phyloP scores from a whole-genome alignment of 2,329 filamentous ascomycete species.

The Claviceps fusiformis region DNA sequence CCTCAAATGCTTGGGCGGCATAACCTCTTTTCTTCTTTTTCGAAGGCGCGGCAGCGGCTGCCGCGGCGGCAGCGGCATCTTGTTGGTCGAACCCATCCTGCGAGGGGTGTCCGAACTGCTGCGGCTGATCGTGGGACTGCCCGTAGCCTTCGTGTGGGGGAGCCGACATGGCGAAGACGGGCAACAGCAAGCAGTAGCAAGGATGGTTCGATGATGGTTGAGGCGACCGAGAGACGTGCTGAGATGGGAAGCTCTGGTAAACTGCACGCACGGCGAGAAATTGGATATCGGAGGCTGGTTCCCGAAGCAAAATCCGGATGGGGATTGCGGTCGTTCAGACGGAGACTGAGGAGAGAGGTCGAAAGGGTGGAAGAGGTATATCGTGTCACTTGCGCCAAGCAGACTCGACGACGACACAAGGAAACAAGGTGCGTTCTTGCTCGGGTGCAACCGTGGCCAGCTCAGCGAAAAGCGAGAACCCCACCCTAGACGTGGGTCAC shows the following conservation, averaged over 20 bases:
- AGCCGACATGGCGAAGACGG: slow-evolving; percentile 38
- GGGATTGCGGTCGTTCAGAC: slow-evolving; percentile 5
- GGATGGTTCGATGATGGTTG: slow-evolving; percentile 11
- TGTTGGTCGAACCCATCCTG: slow-evolving; percentile 20
- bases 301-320: slow-evolving; percentile 1
- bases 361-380: slow-evolving; percentile 4
- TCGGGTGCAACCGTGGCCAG: background rate
- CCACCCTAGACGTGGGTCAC: background rate
- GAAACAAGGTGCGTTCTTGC: no score
- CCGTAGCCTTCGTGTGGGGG: slow-evolving; percentile 42
- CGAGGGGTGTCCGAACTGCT: slow-evolving; percentile 26
- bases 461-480: background rate
- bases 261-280: slow-evolving; percentile 4
- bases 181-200: slow-evolving; percentile 8
- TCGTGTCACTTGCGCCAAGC: background rate
- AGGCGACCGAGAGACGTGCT: background rate
- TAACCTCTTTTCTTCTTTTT: slow-evolving; percentile 92
- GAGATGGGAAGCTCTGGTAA: slow-evolving; percentile 4
- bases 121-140: slow-evolving; percentile 30
- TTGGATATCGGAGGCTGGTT: background rate
- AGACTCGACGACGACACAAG: background rate
- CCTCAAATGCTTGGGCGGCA: slow-evolving; percentile 88
- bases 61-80: slow-evolving; percentile 21
- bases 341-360: slow-evolving; percentile 2
- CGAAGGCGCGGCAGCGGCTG: slow-evolving; percentile 31